phyloP scores from a whole-genome alignment of 2,329 filamentous ascomycete genomes.

The Capronia epimyces region DNA sequence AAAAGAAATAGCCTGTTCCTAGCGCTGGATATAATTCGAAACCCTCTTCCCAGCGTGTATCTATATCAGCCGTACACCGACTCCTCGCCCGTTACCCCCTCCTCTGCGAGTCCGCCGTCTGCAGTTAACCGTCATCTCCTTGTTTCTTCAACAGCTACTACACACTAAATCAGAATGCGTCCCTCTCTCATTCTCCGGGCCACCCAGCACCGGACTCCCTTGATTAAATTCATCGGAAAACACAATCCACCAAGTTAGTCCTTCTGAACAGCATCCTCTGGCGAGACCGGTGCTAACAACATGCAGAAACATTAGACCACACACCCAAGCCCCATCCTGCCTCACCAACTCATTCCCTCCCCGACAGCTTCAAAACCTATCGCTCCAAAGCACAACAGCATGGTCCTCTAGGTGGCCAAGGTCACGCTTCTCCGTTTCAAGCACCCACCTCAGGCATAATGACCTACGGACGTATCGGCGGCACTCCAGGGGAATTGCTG shows the following conservation, averaged over 20 bases:
- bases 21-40: not conserved
- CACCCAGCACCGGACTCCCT: conserved; percentile 39
- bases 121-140: not conserved
- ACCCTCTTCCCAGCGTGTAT: not conserved
- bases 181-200: conserved; percentile 39
- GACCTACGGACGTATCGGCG: conserved; percentile 48
- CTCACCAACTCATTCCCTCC: conserved; percentile 56
- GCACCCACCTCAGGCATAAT: conserved; percentile 18
- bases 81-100: not conserved
- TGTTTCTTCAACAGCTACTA: conserved; percentile 1
- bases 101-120: not conserved
- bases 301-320: conserved; percentile 45
- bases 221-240: conserved; percentile 49
- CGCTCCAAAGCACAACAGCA: conserved; percentile 60
- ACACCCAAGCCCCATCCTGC: conserved; percentile 56
- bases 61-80: not conserved
- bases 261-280: not conserved
- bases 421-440: conserved; percentile 25
- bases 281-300: not conserved
- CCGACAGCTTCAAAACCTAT: conserved; percentile 52
- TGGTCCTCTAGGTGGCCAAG: conserved; percentile 47
- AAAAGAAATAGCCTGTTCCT: not conserved
- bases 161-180: conserved; percentile 33
- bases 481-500: conserved; percentile 61
- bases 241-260: conserved; percentile 42